A percentile compares a stretch with the other conserved stretches of the same genome.
Evolutionary conservation across 768 basidiomycete species (phyloP).

Genomic region (Lactarius sp.): DNA sequence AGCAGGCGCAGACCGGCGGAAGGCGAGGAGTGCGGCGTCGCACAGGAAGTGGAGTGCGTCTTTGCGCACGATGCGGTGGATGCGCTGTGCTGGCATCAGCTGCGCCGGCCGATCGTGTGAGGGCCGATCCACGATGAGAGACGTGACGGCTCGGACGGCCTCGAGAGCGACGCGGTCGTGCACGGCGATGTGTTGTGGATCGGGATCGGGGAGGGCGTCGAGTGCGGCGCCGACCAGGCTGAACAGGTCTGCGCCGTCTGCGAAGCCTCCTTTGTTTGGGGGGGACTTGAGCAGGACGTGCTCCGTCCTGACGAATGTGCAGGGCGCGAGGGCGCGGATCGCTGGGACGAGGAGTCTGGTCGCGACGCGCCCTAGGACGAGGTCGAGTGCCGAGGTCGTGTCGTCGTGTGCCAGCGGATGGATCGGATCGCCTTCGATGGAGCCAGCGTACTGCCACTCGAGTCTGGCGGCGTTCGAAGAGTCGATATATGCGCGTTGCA

Average conservation of each 20-base stretch:
- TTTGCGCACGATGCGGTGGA: constrained; percentile 20
- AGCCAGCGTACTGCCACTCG: not conserved
- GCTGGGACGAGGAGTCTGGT: constrained; percentile 10
- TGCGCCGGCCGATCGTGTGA: not conserved
- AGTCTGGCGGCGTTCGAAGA: not conserved
- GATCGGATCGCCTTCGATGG: not conserved
- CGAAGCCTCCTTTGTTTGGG: not conserved
- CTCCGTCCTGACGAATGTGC: constrained; percentile 13
- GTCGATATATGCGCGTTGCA: not conserved
- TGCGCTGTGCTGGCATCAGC: not conserved
- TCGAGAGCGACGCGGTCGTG: constrained; percentile 13
- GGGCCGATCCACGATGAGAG: not conserved
- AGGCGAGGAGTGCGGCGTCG: constrained; percentile 1
- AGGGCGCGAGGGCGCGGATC: constrained; percentile 11
- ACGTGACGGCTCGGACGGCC: constrained; percentile 12
- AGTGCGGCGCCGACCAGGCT: not conserved
- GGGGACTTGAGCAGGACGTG: not conserved
- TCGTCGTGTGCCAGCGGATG: not conserved
- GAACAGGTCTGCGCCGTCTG: constrained; percentile 2
- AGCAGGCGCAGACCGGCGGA: not conserved
- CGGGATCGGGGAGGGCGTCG: not conserved
- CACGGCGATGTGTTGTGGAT: not conserved
- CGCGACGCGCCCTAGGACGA: constrained; percentile 1
- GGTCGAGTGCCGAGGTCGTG: not conserved
- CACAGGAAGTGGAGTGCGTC: constrained; percentile 20